A percentile compares a stretch with the other conserved stretches of the same genome.
These are phyloP conservation scores for Annulohypoxylon bovei DNA, from an alignment of 495 filamentous ascomycete genomes.

Conservation along the genomic window DNA sequence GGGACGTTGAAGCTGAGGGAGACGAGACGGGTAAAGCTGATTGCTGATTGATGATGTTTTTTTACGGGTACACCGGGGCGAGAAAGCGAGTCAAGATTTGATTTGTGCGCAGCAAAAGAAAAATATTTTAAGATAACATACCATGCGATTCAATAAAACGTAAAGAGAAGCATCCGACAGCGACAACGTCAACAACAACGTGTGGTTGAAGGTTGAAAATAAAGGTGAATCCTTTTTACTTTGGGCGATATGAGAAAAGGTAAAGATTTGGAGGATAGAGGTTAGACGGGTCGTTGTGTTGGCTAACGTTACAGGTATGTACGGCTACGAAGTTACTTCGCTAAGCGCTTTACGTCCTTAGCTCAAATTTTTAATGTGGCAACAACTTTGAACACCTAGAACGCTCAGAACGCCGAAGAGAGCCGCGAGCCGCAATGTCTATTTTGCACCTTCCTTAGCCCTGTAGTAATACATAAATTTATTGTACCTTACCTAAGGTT, in stretches of 20 bases:
- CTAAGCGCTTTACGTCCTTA: constrained; percentile 35
- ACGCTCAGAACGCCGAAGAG: constrained; percentile 13
- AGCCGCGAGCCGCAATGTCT: constrained; percentile 22
- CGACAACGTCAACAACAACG: constrained; percentile 4
- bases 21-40: constrained; percentile 11
- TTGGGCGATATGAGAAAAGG: constrained; percentile 1
- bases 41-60: constrained; percentile 9
- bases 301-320: constrained; percentile 20
- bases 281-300: constrained; percentile 7
- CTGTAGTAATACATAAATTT: background rate
- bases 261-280: constrained; percentile 32
- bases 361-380: constrained; percentile 29
- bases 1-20: constrained; percentile 20
- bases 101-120: constrained; percentile 32
- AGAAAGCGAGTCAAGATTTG: constrained; percentile 16
- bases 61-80: constrained; percentile 34
- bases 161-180: background rate
- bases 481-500: constrained; percentile 1
- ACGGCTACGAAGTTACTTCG: constrained; percentile 17
- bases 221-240: constrained; percentile 3
- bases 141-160: constrained; percentile 35
- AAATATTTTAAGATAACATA: constrained; percentile 25
- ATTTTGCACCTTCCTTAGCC: background rate
- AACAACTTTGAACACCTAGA: constrained; percentile 15
- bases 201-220: constrained; percentile 39